Evolutionary conservation across 345 rosid species (phyloP), one percentile per base, ranked within the genome.

Genomic region (Citrus hindsii): DNA sequence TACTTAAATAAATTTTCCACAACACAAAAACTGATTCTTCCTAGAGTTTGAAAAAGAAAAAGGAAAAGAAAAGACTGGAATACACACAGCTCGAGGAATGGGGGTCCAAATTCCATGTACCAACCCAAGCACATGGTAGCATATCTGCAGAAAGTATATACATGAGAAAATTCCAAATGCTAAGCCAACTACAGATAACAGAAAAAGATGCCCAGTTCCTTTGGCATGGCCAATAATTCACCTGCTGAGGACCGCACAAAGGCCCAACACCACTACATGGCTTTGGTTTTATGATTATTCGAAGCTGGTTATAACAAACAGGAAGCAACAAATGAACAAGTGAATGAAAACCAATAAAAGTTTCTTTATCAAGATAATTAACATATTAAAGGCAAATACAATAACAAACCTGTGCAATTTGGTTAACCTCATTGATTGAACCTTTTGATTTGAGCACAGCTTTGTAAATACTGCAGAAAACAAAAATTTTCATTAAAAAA

Each of bases 31-130:
- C 40, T 4, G 73, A 38, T 53, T 61, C 32, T 42, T 77, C 68
- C 61, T 40, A 55, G 59, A 60, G 64, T 71, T 28, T 1, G 63
- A 67, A 27, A 67, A 74, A 67, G 33, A 48, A 62, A 51, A 74
- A 67, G 33, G 32, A 62, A 51, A 59, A 27, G 62, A 71, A 73
- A 83, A 70, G 73, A 72, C 67, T 66, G 60, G 76, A 33, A 85
- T 81, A 84, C 89, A 0, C 81, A 96, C 99, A 59, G 98, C 90
- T 79, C 97, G 89, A 64, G 99, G 99, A 80, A 93, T 86, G 73
- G 99, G 98, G 33, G 89, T 96, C 99, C 99, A 96, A 82, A 96
- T 91, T 82, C 92, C 94, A 84, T 96, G 99, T 81, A 96, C 96
- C 79, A 96, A 83, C 62, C 99, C 99, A 67, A 96, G 97, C 77